Base-by-base conservation (phyloP, 2,329 filamentous ascomycete genomes). In the Leptographium radiaticola region DNA sequence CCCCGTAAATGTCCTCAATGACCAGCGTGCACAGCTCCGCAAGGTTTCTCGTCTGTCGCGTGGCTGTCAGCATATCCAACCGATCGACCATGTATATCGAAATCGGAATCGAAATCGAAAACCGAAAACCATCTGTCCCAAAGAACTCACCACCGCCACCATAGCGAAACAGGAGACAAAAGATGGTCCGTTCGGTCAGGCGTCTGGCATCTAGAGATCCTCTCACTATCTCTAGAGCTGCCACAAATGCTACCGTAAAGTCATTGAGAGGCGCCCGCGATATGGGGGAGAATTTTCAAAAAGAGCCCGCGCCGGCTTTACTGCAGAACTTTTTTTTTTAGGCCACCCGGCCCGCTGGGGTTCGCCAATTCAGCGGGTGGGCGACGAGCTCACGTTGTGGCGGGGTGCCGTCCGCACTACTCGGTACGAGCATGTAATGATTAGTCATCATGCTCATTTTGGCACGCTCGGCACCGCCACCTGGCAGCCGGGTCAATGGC, bases 21-120 rank as follows among this genome's bases (percentile, higher is more conserved):
- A 96, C 79, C 66, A 95, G 82, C 73, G 84, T 80, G 75, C 89
- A 95, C 65, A 97, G 87, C 79, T 96, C 88, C 64, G 86, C 82
- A 61, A 86, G 77, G 67, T 86, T 80, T 73, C 89, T 82, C 57
- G 80, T 81, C 81, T 84, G 59, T 30, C 49, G 12, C 30, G 51
- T 31, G 30, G 25, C 55, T 34, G 60, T 69, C 56, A 69, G 65
- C 42, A 52, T 5, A n/a, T n/a, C n/a, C n/a, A n/a, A n/a, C n/a
- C n/a, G n/a, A n/a, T n/a, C n/a, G n/a, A n/a, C n/a, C n/a, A n/a
- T n/a, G n/a, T n/a, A n/a, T n/a, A n/a, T n/a, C n/a, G n/a, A n/a
- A n/a, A n/a, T n/a, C n/a, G n/a, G n/a, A n/a, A n/a, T n/a, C n/a
- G n/a, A n/a, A n/a, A n/a, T n/a, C n/a, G n/a, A n/a, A n/a, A n/a